Evolutionary conservation across 208 protist genomes (phyloP).

Genomic region (Wallacemonas sp.): DNA sequence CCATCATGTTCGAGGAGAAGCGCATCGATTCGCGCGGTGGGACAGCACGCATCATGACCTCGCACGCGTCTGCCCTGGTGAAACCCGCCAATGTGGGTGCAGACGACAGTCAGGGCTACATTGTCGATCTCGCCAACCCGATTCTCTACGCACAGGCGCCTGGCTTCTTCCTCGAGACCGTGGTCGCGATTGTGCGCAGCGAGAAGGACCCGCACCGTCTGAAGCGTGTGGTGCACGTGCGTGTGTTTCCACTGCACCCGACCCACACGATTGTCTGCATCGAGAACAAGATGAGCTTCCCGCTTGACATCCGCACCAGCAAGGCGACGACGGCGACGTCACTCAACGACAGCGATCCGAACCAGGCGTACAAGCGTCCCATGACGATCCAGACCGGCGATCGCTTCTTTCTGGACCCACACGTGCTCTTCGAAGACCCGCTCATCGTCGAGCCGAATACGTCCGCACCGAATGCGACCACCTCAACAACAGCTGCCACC

Average conservation of each 20-base stretch:
- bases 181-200: constrained; percentile 33
- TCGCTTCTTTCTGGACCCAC: constrained; percentile 55
- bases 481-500: neutral
- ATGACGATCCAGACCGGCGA: constrained; percentile 38
- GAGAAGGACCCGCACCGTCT: constrained; percentile 37
- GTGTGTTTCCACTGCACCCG: constrained; percentile 65
- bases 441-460: constrained; percentile 55
- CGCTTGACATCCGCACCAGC: constrained; percentile 28
- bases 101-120: constrained; percentile 30
- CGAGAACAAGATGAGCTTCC: constrained; percentile 62
- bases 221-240: constrained; percentile 54
- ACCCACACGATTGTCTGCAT: constrained; percentile 72
- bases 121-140: constrained; percentile 52
- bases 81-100: neutral
- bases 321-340: constrained; percentile 7
- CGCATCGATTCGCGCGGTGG: constrained; percentile 42
- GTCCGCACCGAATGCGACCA: constrained; percentile 17
- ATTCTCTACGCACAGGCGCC: constrained; percentile 53
- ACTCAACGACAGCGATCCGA: neutral
- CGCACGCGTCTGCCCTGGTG: constrained; percentile 23
- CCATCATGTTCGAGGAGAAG: constrained; percentile 32
- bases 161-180: constrained; percentile 61
- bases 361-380: constrained; percentile 5
- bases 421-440: constrained; percentile 37
- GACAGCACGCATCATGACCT: constrained; percentile 38